Evolutionary conservation across 495 filamentous ascomycete genomes (phyloP).

Genomic region (Penicillium daleae): DNA sequence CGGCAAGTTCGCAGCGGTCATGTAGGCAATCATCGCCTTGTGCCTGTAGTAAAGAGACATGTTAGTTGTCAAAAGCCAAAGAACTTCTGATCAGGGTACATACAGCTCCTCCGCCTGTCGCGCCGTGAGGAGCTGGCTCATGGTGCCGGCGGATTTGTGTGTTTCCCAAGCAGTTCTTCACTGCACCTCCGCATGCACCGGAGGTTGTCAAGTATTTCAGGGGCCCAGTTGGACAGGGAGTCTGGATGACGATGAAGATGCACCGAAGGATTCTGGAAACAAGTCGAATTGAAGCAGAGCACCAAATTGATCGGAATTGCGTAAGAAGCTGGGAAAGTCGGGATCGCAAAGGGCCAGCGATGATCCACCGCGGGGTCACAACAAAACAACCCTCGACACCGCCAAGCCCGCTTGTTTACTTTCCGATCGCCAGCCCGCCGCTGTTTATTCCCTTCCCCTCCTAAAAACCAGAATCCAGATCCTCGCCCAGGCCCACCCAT

Average conservation of each 20-base stretch:
- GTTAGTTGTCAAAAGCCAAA: slow-evolving; percentile 28
- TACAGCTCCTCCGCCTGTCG: slow-evolving; percentile 92
- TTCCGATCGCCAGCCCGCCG: slow-evolving; percentile 29
- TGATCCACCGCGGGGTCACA: slow-evolving; percentile 37
- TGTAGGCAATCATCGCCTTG: slow-evolving; percentile 86
- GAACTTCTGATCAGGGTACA: slow-evolving; percentile 32
- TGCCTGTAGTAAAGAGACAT: slow-evolving; percentile 66
- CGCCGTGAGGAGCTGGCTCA: slow-evolving; percentile 76
- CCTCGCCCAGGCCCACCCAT: slow-evolving; percentile 2
- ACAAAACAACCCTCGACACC: slow-evolving; percentile 33
- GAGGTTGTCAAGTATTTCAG: slow-evolving; percentile 14
- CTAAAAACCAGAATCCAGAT: neutral
- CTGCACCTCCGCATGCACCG: slow-evolving; percentile 30
- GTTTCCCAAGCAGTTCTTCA: slow-evolving; percentile 21
- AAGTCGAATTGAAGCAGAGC: slow-evolving; percentile 4
- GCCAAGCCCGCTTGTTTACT: slow-evolving; percentile 41
- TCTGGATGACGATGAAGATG: neutral
- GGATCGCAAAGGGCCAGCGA: slow-evolving; percentile 14
- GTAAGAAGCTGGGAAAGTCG: neutral
- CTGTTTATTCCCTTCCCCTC: slow-evolving; percentile 28
- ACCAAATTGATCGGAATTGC: neutral
- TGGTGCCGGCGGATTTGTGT: slow-evolving; percentile 43
- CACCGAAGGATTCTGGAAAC: neutral
- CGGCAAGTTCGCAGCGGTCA: slow-evolving; percentile 66
- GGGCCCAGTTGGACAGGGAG: neutral